Evolutionary conservation across 2,329 filamentous ascomycete species (phyloP).

Genomic region (Aureobasidium subglaciale): DNA sequence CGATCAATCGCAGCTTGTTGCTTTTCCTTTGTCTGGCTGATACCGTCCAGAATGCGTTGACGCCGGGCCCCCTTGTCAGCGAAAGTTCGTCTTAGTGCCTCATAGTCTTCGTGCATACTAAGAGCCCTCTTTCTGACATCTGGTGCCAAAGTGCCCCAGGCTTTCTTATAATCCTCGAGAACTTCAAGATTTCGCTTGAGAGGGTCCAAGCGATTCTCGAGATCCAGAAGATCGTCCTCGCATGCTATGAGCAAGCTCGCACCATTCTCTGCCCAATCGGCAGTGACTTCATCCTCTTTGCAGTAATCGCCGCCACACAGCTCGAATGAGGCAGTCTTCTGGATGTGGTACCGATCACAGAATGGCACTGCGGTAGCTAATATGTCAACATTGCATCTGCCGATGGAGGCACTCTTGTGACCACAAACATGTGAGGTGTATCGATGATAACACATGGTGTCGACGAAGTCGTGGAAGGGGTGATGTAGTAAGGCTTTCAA

Average conservation of each 20-base stretch:
- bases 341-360: not conserved
- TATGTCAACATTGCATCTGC: not conserved
- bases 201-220: not conserved
- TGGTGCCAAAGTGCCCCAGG: not conserved
- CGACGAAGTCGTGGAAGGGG: not conserved
- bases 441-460: slow-evolving; percentile 13
- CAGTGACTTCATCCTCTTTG: slow-evolving; percentile 7
- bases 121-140: not conserved
- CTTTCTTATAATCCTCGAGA: not conserved
- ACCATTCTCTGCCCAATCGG: slow-evolving; percentile 3
- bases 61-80: not conserved
- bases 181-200: not conserved
- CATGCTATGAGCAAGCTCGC: not conserved
- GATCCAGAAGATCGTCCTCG: not conserved
- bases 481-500: too few species aligned
- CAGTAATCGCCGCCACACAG: slow-evolving; percentile 2
- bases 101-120: not conserved
- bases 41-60: not conserved
- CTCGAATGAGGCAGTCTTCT: not conserved
- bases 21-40: not conserved
- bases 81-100: not conserved
- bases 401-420: not conserved
- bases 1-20: not conserved
- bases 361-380: not conserved
- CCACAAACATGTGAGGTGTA: not conserved